These are phyloP conservation scores for Mycena leptocephala DNA, from an alignment of 768 basidiomycete genomes.

Conservation along the genomic window DNA sequence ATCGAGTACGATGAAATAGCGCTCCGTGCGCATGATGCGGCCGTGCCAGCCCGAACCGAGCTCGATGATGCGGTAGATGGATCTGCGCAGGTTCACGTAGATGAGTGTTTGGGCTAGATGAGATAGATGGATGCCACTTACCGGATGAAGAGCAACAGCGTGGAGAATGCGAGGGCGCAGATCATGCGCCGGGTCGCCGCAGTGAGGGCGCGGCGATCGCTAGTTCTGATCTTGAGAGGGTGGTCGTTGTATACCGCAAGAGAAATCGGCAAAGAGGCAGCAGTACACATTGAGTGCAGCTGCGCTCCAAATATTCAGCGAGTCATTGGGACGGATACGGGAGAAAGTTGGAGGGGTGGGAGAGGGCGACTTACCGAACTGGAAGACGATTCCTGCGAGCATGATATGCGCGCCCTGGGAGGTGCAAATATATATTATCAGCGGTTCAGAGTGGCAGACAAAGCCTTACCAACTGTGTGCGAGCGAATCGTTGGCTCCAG, in stretches of 20 bases:
- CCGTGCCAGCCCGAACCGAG: conserved; percentile 67
- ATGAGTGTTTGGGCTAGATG: too few species aligned
- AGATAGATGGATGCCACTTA: not conserved
- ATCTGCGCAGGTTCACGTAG: conserved; percentile 42
- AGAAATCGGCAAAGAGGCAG: not conserved
- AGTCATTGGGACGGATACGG: too few species aligned
- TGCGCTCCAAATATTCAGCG: not conserved
- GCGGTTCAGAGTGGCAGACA: too few species aligned
- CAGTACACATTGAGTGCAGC: not conserved
- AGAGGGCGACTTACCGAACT: not conserved
- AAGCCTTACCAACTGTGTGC: not conserved
- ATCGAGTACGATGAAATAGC: too few species aligned
- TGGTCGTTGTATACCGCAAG: not conserved
- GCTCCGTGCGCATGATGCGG: conserved; percentile 63
- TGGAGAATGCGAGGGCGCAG: not conserved
- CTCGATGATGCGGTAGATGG: conserved; percentile 71
- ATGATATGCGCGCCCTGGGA: conserved; percentile 15
- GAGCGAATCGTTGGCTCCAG: too few species aligned
- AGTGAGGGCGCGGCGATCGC: not conserved
- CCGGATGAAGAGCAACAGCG: not conserved
- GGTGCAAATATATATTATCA: too few species aligned
- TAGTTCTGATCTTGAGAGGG: not conserved
- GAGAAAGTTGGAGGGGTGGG: too few species aligned
- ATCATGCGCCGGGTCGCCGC: not conserved
- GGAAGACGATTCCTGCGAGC: conserved; percentile 5